Evolutionary conservation across 352 stramenopile genomes (phyloP).

Genomic region (Phytophthora pisi): DNA sequence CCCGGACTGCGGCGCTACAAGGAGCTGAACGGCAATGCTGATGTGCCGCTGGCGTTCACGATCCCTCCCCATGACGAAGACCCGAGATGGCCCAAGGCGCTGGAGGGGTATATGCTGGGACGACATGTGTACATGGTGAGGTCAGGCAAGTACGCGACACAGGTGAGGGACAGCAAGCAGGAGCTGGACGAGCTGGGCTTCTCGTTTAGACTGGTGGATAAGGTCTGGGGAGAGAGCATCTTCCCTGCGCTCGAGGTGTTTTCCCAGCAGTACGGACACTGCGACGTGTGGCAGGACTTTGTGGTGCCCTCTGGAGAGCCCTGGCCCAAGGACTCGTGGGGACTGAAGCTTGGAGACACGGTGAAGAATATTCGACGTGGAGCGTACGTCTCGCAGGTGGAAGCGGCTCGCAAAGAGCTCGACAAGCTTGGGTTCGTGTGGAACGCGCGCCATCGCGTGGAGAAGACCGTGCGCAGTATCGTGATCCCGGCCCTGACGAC

Average conservation of each 20-base stretch:
- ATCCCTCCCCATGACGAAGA: constrained; percentile 47
- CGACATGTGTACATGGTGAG: constrained; percentile 75
- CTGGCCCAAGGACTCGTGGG: constrained; percentile 88
- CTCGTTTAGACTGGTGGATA: constrained; percentile 63
- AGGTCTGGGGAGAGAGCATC: constrained; percentile 66
- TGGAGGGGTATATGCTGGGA: constrained; percentile 67
- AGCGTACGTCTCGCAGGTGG: constrained; percentile 83
- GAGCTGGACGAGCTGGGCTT: constrained; percentile 69
- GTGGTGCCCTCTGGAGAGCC: constrained; percentile 73
- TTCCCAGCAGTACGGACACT: constrained; percentile 85
- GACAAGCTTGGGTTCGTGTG: constrained; percentile 93
- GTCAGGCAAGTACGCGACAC: constrained; percentile 57
- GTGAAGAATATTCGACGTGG: constrained; percentile 92
- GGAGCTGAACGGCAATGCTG: constrained; percentile 57
- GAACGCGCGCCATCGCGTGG: constrained; percentile 74
- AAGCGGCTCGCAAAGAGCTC: constrained; percentile 68
- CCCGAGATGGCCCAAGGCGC: constrained; percentile 48
- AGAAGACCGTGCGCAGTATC: constrained; percentile 56
- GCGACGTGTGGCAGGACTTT: constrained; percentile 93
- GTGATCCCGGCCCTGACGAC: constrained; percentile 65
- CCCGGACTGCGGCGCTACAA: constrained; percentile 62
- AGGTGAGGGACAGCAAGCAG: constrained; percentile 39
- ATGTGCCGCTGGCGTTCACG: constrained; percentile 69
- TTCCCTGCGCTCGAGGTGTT: constrained; percentile 87
- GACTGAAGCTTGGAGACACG: constrained; percentile 87